Evolutionary conservation across 257 asterid species (phyloP).

Genomic region (Solanum dulcamara): DNA sequence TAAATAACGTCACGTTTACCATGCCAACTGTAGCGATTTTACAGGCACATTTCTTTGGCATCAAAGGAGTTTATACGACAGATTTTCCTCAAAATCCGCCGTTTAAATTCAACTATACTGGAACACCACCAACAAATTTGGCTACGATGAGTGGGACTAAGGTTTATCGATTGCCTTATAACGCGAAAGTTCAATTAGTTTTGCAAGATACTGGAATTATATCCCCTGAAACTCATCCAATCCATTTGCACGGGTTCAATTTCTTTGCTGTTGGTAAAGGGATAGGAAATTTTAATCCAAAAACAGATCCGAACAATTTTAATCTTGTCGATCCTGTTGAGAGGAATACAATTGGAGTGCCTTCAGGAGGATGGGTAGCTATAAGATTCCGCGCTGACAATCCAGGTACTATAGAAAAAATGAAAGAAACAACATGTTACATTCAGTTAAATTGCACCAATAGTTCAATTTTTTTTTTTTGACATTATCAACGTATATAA

Average conservation of each 20-base stretch:
- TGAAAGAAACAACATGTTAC: neutral
- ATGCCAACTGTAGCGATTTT: slow-evolving; percentile 48
- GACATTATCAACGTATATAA: neutral
- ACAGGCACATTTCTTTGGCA: slow-evolving; percentile 41
- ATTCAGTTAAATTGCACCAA: neutral
- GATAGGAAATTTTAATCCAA: slow-evolving; percentile 40
- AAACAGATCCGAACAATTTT: slow-evolving; percentile 31
- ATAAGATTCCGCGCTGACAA: slow-evolving; percentile 50
- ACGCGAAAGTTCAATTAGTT: slow-evolving; percentile 39
- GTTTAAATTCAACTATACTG: slow-evolving; percentile 32
- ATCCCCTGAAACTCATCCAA: slow-evolving; percentile 47
- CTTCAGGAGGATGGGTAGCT: slow-evolving; percentile 68
- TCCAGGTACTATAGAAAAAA: slow-evolving; percentile 36
- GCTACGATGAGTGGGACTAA: slow-evolving; percentile 31
- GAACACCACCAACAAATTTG: slow-evolving; percentile 20
- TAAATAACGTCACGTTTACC: slow-evolving; percentile 51
- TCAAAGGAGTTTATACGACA: slow-evolving; percentile 47
- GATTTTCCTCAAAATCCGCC: slow-evolving; percentile 56
- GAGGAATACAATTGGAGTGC: slow-evolving; percentile 59
- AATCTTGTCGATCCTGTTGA: slow-evolving; percentile 59
- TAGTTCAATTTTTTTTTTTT: neutral
- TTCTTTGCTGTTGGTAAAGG: slow-evolving; percentile 49
- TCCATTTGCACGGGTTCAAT: slow-evolving; percentile 63
- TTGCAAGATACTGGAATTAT: slow-evolving; percentile 50
- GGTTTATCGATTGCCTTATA: slow-evolving; percentile 37